Evolutionary conservation across 805 yeast species (phyloP).

Genomic region (Ogataea methylovora): DNA sequence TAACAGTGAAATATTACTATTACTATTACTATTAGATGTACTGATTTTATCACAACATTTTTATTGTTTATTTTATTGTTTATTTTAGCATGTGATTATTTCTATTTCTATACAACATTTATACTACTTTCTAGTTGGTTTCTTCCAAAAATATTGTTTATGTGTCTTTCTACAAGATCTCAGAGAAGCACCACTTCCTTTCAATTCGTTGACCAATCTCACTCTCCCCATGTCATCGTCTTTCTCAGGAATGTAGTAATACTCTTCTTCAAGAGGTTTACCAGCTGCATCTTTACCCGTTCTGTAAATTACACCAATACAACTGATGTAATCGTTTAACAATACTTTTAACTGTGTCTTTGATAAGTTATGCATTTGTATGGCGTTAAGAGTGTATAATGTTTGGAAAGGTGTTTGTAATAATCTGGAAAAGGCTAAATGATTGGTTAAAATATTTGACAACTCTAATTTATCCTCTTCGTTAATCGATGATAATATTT

Average conservation of each 20-base stretch:
- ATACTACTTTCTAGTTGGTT: constrained; percentile 36
- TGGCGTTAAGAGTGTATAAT: constrained; percentile 50
- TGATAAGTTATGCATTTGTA: constrained; percentile 39
- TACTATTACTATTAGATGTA: too few relatives aligned
- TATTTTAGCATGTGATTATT: too few relatives aligned
- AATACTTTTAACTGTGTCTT: constrained; percentile 38
- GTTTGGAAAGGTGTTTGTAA: constrained; percentile 81
- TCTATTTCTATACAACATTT: neutral
- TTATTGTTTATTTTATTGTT: too few relatives aligned
- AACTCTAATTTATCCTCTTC: constrained; percentile 45
- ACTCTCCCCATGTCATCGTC: constrained; percentile 71
- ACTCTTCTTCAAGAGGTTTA: constrained; percentile 87
- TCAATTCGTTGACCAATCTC: constrained; percentile 60
- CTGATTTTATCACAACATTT: too few relatives aligned
- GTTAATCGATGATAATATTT: constrained; percentile 25
- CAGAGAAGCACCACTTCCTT: constrained; percentile 72
- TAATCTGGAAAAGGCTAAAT: constrained; percentile 82
- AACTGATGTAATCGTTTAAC: constrained; percentile 35
- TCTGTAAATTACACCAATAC: constrained; percentile 85
- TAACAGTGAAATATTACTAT: too few relatives aligned
- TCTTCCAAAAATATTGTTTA: constrained; percentile 78
- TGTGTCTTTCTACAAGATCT: constrained; percentile 90
- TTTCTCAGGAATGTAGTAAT: constrained; percentile 79
- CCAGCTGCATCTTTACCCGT: constrained; percentile 96
- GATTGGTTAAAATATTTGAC: constrained; percentile 65